phyloP scores from a whole-genome alignment of 805 yeast species.

The Vanderwaltozyma tropicalis region DNA sequence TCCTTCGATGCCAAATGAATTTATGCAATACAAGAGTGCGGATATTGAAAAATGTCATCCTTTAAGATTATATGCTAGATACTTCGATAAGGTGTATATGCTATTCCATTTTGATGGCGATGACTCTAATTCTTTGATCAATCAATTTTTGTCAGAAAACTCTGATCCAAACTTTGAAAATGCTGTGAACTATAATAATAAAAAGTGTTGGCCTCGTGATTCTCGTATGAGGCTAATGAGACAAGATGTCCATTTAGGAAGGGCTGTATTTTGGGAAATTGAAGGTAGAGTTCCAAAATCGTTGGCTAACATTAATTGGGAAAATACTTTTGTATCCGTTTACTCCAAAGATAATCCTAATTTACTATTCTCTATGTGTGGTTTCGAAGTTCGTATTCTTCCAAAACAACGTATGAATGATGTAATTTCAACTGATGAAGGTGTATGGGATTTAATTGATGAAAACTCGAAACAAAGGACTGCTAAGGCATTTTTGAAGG shows the following conservation, averaged over 20 bases:
- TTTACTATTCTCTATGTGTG: constrained; percentile 80
- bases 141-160: constrained; percentile 67
- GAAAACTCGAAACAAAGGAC: constrained; percentile 70
- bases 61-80: constrained; percentile 68
- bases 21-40: constrained; percentile 54
- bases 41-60: constrained; percentile 62
- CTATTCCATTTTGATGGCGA: constrained; percentile 64
- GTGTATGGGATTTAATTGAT: constrained; percentile 82
- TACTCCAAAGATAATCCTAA: constrained; percentile 88
- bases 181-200: constrained; percentile 75
- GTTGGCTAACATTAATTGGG: constrained; percentile 67
- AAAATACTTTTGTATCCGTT: constrained; percentile 71
- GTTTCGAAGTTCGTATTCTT: constrained; percentile 82
- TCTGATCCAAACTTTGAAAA: constrained; percentile 91
- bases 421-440: constrained; percentile 53
- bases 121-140: constrained; percentile 66
- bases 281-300: constrained; percentile 70
- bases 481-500: constrained; percentile 79
- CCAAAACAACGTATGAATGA: constrained; percentile 59
- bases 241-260: constrained; percentile 82
- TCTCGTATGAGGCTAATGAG: constrained; percentile 83
- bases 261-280: constrained; percentile 89
- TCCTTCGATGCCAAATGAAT: constrained; percentile 59
- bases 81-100: constrained; percentile 71
- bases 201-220: constrained; percentile 92